Conservation (phyloP, 2,329 filamentous ascomycete genomes). For the Epichloe hybrida region DNA sequence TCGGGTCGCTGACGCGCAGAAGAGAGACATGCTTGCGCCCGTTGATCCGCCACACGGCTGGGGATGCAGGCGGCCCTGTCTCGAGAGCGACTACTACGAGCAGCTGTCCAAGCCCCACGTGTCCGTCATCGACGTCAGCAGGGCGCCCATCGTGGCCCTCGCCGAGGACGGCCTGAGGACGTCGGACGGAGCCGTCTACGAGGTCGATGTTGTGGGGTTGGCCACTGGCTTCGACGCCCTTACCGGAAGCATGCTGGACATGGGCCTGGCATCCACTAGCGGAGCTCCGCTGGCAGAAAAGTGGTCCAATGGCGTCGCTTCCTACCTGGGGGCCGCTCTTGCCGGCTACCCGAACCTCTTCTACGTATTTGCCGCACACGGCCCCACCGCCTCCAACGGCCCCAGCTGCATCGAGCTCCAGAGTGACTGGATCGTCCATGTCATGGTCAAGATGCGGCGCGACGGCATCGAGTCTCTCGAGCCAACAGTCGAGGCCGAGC, state of each 20-base stretch:
- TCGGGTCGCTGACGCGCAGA: slow-evolving; percentile 32
- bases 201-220: slow-evolving; percentile 30
- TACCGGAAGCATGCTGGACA: not conserved
- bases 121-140: slow-evolving; percentile 27
- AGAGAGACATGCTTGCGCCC: too few species aligned
- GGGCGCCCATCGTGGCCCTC: slow-evolving; percentile 27
- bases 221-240: slow-evolving; percentile 28
- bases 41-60: slow-evolving; percentile 33
- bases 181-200: slow-evolving; percentile 26
- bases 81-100: slow-evolving; percentile 32
- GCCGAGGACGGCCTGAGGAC: slow-evolving; percentile 27
- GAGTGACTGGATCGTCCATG: slow-evolving; percentile 1
- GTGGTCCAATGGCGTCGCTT: not conserved
- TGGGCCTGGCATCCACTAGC: not conserved
- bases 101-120: slow-evolving; percentile 31
- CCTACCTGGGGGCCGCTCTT: not conserved
- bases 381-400: slow-evolving; percentile 8
- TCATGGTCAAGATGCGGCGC: not conserved
- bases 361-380: slow-evolving; percentile 6
- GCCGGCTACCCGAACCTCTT: not conserved
- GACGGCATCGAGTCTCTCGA: not conserved
- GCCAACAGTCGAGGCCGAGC: not conserved
- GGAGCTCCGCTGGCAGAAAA: not conserved
- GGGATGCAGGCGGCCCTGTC: slow-evolving; percentile 35
- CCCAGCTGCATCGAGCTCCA: slow-evolving; percentile 8